phyloP scores from a whole-genome alignment of 2,329 filamentous ascomycete genomes.

The Scytalidium sp. region DNA sequence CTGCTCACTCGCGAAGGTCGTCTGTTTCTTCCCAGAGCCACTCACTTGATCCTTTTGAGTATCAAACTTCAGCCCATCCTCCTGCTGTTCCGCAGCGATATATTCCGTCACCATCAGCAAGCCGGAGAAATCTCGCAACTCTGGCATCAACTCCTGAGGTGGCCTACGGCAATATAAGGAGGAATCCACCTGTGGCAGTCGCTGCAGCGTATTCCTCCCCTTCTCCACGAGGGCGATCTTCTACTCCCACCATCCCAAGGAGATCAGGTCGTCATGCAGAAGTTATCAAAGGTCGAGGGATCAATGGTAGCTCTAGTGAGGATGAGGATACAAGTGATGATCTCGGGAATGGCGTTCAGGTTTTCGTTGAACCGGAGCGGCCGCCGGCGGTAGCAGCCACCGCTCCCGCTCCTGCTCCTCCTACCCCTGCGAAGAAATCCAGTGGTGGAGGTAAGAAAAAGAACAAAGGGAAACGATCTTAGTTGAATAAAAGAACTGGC shows the following conservation, averaged over 20 bases:
- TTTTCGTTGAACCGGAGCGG: constrained; percentile 17
- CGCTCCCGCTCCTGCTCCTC: constrained; percentile 4
- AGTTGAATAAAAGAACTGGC: neutral
- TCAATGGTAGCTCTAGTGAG: constrained; percentile 11
- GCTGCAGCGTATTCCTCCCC: constrained; percentile 5
- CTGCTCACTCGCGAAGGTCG: constrained; percentile 32
- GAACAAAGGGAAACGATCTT: constrained; percentile 13
- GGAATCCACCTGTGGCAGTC: constrained; percentile 13
- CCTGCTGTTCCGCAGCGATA: constrained; percentile 27
- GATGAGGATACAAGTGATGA: constrained; percentile 25
- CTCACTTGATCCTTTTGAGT: constrained; percentile 32
- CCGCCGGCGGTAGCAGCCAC: constrained; percentile 9
- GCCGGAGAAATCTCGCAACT: constrained; percentile 27
- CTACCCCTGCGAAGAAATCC: constrained; percentile 15
- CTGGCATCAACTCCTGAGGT: constrained; percentile 30
- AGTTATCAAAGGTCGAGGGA: constrained; percentile 11
- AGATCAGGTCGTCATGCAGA: constrained; percentile 15
- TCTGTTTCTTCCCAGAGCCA: constrained; percentile 27
- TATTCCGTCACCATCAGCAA: constrained; percentile 27
- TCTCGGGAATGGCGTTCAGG: constrained; percentile 23
- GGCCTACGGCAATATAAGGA: constrained; percentile 25
- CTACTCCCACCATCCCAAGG: constrained; percentile 16
- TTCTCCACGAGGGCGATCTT: constrained; percentile 10
- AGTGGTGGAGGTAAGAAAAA: constrained; percentile 18
- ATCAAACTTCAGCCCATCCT: constrained; percentile 28